Evolutionary conservation across 768 basidiomycete species (phyloP).

Genomic region (Lyophyllum atratum): DNA sequence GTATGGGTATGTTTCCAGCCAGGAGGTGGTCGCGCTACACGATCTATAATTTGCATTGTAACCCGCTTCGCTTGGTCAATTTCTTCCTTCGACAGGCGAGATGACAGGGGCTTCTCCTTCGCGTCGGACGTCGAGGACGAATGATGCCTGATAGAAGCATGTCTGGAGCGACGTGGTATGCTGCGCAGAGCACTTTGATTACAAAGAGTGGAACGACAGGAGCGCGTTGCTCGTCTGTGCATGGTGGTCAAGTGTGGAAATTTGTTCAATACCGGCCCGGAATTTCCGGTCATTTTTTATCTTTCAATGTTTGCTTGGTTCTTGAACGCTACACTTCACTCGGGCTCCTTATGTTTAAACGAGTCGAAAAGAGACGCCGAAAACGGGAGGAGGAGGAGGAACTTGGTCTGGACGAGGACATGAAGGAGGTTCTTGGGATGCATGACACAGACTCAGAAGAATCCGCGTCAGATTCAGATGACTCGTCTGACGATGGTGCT

Average conservation of each 20-base stretch:
- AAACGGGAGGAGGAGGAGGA: constrained; percentile 66
- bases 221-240: constrained; percentile 9
- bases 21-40: constrained; percentile 25
- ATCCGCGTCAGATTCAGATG: constrained; percentile 55
- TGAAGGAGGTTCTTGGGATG: constrained; percentile 59
- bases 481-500: constrained; percentile 30
- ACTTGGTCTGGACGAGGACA: constrained; percentile 54
- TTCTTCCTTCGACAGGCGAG: constrained; percentile 3
- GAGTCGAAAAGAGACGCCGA: constrained; percentile 65
- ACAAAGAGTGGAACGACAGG: constrained; percentile 5
- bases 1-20: constrained; percentile 39
- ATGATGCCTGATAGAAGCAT: not conserved
- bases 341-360: constrained; percentile 66
- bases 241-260: constrained; percentile 6
- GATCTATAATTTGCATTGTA: constrained; percentile 35
- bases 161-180: not conserved
- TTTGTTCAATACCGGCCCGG: constrained; percentile 20
- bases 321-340: not conserved
- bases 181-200: not conserved
- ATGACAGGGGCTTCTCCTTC: not conserved
- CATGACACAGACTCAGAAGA: constrained; percentile 80
- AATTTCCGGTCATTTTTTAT: constrained; percentile 4
- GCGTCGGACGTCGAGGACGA: not conserved
- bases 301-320: not conserved
- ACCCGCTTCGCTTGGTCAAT: constrained; percentile 17